Base-by-base conservation (phyloP, 495 filamentous ascomycete species). In the Cercophora newfieldiana region DNA sequence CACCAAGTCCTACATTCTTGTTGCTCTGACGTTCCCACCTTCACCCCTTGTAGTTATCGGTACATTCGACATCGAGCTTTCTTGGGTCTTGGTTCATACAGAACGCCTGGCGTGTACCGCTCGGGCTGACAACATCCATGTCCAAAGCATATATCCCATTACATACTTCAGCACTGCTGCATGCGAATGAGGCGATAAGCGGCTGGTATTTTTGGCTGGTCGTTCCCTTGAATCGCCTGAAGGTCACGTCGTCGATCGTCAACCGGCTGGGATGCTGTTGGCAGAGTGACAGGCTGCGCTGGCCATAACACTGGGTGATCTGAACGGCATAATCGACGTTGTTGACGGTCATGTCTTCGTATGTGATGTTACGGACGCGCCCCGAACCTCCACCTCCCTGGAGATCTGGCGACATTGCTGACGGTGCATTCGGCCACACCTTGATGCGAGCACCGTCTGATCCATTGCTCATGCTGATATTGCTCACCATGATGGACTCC, bases 371-470 rank as follows among this genome's bases (percentile, higher is more conserved):
- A 37, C 66, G 68, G 47, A 80, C 78, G 31, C 69, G 66, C 6
- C 78, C 78, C 1, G 74, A 64, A 6, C 78, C 78, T 25, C 78
- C 78, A 19, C 77, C 77, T 18, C 68, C 71, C 30, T 63, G 76
- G 61, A 64, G 71, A 64, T 58, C 75, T 68, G 21, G 69, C 58
- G 49, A 74, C 69, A 63, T 70, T 28, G 54, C 68, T 37, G 56
- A 76, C 59, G 48, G 72, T 59, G 71, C 30, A 59, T 68, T 66
- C 24, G 69, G 69, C 65, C 75, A 79, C 12, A 76, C 75, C 77
- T 91, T 90, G 77, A 90, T 90, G 49, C 88, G 87, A 8, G 88
- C 89, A 55, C 88, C 88, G 67, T 90, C 71, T 4, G 82, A 83
- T 7, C 87, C 85, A 64, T 90, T 87, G 71, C 80, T 80, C 86